phyloP scores from a whole-genome alignment of 257 asterid species.

The Solanum virginianum region DNA sequence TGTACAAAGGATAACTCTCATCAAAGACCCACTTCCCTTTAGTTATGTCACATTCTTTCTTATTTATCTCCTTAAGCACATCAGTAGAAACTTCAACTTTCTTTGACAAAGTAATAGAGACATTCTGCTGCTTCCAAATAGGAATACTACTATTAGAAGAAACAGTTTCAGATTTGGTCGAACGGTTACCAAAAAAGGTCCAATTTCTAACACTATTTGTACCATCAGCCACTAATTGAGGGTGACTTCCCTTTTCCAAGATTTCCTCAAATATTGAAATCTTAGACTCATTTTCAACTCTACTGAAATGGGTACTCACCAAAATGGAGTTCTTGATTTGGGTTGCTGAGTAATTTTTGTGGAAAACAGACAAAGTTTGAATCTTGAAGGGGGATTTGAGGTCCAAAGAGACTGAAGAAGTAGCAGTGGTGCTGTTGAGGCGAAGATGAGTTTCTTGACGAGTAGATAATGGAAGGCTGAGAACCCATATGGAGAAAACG shows the following conservation, averaged over 20 bases:
- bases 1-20: conserved; percentile 67
- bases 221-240: neutral
- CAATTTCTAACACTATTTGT: neutral
- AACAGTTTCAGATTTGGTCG: neutral
- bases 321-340: conserved; percentile 10
- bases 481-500: conserved; percentile 42
- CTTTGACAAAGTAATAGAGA: neutral
- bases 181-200: neutral
- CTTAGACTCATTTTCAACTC: neutral
- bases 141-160: neutral
- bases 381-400: neutral
- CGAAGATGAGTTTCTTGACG: conserved; percentile 21
- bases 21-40: conserved; percentile 80
- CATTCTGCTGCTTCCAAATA: neutral
- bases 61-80: conserved; percentile 9
- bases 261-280: neutral
- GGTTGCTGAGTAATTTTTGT: conserved; percentile 11
- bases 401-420: neutral
- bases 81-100: neutral
- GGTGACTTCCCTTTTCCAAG: neutral
- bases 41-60: conserved; percentile 36
- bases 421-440: conserved; percentile 1
- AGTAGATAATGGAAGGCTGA: conserved; percentile 22
- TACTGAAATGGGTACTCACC: conserved; percentile 1
- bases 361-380: conserved; percentile 4